Evolutionary conservation across 2,329 filamentous ascomycete species (phyloP).

Genomic region (Colletotrichum sp.): DNA sequence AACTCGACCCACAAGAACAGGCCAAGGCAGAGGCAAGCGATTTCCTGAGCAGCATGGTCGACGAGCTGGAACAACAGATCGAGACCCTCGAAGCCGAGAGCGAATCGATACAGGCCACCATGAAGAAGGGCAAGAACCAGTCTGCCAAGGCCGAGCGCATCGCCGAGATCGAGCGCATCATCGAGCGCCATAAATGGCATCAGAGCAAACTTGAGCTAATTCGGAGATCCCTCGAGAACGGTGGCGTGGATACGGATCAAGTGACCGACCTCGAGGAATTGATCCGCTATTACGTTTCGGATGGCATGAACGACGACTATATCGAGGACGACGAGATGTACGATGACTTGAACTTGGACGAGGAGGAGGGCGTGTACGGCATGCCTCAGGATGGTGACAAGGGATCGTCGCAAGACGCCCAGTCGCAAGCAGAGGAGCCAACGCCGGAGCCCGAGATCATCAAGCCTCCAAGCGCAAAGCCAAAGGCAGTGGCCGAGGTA

Average conservation of each 20-base stretch:
- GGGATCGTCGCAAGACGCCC: conserved; percentile 92
- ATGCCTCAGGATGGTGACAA: conserved; percentile 82
- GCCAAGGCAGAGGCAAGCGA: conserved; percentile 89
- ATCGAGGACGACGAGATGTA: conserved; percentile 95
- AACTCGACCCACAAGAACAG: conserved; percentile 96
- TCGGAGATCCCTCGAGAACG: conserved; percentile 89
- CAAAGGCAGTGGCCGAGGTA: conserved; percentile 50
- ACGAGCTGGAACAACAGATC: conserved; percentile 92
- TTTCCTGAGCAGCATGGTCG: conserved; percentile 86
- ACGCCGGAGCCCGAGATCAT: conserved; percentile 61
- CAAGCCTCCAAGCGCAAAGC: conserved; percentile 46
- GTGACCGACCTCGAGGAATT: conserved; percentile 89
- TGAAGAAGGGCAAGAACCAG: conserved; percentile 96
- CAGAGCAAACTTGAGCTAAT: conserved; percentile 91
- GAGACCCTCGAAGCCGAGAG: conserved; percentile 90
- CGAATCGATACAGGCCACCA: conserved; percentile 82
- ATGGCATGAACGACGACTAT: conserved; percentile 87
- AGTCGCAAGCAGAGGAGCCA: conserved; percentile 87
- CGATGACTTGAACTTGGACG: conserved; percentile 89
- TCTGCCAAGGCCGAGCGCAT: conserved; percentile 84
- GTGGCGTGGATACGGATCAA: conserved; percentile 84
- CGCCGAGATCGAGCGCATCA: conserved; percentile 81
- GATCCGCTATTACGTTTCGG: conserved; percentile 94
- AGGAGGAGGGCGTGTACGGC: conserved; percentile 89
- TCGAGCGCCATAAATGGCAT: conserved; percentile 97